Evolutionary conservation across 495 filamentous ascomycete genomes (phyloP).

Genomic region (Penicillium herquei): DNA sequence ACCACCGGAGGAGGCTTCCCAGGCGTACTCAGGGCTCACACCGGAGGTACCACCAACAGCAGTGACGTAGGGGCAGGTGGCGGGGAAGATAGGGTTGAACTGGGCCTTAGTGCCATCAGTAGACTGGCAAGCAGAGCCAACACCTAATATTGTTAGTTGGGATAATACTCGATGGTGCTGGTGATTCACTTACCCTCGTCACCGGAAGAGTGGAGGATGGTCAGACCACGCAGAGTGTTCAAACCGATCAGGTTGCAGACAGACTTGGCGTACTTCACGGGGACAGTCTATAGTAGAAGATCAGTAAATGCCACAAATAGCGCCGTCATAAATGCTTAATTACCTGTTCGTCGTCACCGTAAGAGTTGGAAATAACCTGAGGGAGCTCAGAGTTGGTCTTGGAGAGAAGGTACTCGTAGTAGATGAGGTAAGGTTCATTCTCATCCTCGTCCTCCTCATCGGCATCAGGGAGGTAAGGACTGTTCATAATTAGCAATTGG

Average conservation of each 20-base stretch:
- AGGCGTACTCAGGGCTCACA: conserved; percentile 52
- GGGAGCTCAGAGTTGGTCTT: conserved; percentile 58
- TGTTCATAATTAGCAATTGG: neutral
- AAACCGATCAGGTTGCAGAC: conserved; percentile 68
- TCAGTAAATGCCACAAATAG: neutral
- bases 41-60: conserved; percentile 60
- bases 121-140: conserved; percentile 58
- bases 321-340: neutral
- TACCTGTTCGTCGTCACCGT: conserved; percentile 65
- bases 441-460: conserved; percentile 50
- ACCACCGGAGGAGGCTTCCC: conserved; percentile 55
- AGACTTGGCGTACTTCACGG: conserved; percentile 57
- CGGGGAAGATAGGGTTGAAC: conserved; percentile 64
- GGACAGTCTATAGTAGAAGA: conserved; percentile 54
- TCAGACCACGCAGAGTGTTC: conserved; percentile 67
- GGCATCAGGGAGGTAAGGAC: conserved; percentile 56
- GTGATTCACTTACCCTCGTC: conserved; percentile 52
- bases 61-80: conserved; percentile 64
- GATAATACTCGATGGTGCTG: conserved; percentile 17
- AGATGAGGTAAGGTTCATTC: conserved; percentile 70
- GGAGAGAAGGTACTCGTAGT: conserved; percentile 56
- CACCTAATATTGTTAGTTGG: conserved; percentile 18
- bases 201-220: conserved; percentile 61
- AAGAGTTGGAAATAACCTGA: conserved; percentile 66
- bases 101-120: conserved; percentile 57